A percentile compares a stretch with the other conserved stretches of the same genome.
phyloP scores from a whole-genome alignment of 2,329 filamentous ascomycete species.

The Colletotrichum agaves region DNA sequence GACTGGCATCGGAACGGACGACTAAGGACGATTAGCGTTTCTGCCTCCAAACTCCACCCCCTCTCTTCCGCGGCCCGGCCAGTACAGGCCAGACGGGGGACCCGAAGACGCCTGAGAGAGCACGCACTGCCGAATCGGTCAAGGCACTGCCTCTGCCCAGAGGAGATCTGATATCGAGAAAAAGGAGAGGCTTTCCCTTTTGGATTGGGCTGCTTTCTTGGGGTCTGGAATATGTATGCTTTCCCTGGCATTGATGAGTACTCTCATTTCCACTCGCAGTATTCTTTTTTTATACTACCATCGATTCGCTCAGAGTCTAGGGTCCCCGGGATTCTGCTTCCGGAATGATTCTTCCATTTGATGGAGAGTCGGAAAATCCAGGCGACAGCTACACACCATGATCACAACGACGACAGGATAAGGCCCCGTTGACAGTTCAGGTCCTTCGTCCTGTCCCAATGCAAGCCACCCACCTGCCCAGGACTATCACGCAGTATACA shows the following conservation, averaged over 20 bases:
- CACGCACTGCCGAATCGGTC: background rate
- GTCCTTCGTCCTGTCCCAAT: slow-evolving; percentile 11
- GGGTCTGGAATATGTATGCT: background rate
- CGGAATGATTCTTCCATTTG: background rate
- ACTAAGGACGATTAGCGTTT: slow-evolving; percentile 30
- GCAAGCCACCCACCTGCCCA: slow-evolving; percentile 27
- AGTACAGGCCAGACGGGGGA: background rate
- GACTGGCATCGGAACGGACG: slow-evolving; percentile 17
- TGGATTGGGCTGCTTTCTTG: background rate
- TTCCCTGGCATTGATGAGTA: slow-evolving; percentile 17
- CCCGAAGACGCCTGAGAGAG: background rate
- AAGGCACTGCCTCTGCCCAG: slow-evolving; percentile 16
- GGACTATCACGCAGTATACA: background rate
- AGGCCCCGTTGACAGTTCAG: background rate
- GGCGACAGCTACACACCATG: background rate
- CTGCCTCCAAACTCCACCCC: background rate
- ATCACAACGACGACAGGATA: background rate
- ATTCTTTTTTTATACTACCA: background rate
- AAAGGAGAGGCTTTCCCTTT: slow-evolving; percentile 4
- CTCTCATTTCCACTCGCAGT: background rate
- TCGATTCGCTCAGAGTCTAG: slow-evolving; percentile 9
- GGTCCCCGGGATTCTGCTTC: background rate
- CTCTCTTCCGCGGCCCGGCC: slow-evolving; percentile 1
- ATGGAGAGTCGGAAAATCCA: background rate
- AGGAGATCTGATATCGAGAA: slow-evolving; percentile 9